A percentile compares a stretch with the other conserved stretches of the same genome.
Evolutionary conservation across 768 basidiomycete genomes (phyloP).

Genomic region (Ramaria sp.): DNA sequence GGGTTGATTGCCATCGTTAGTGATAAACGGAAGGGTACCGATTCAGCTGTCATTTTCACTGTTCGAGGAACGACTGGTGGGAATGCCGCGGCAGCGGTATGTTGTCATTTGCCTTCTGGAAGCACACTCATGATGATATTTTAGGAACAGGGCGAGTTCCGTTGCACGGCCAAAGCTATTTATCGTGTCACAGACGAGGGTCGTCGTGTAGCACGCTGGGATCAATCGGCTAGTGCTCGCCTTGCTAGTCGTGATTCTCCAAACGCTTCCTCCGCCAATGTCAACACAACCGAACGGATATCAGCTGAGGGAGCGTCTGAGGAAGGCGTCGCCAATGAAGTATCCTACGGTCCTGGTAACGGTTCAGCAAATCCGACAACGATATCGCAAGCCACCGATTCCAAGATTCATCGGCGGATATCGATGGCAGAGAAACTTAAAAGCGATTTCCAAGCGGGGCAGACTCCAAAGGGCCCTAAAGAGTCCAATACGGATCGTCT

Average conservation of each 20-base stretch:
- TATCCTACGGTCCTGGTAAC: slow-evolving; percentile 10
- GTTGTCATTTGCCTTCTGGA: slow-evolving; percentile 3
- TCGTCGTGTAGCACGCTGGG: slow-evolving; percentile 78
- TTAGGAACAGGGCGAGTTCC: slow-evolving; percentile 91
- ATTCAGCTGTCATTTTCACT: slow-evolving; percentile 88
- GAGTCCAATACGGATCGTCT: slow-evolving; percentile 91
- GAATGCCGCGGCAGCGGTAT: slow-evolving; percentile 8
- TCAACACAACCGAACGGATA: slow-evolving; percentile 40
- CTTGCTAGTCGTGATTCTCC: slow-evolving; percentile 44
- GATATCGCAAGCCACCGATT: slow-evolving; percentile 30
- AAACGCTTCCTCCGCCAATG: slow-evolving; percentile 52
- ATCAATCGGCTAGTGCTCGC: slow-evolving; percentile 26
- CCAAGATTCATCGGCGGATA: slow-evolving; percentile 69
- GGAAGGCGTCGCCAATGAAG: slow-evolving; percentile 14
- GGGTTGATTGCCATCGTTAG: slow-evolving; percentile 82
- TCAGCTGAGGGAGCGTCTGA: slow-evolving; percentile 37
- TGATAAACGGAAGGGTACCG: slow-evolving; percentile 85
- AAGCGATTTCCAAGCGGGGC: slow-evolving; percentile 38
- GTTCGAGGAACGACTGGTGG: slow-evolving; percentile 59
- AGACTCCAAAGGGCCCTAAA: slow-evolving; percentile 45
- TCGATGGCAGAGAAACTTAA: slow-evolving; percentile 70
- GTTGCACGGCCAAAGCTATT: slow-evolving; percentile 89
- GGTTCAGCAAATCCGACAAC: background rate
- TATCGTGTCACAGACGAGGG: slow-evolving; percentile 95
- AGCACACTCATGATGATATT: slow-evolving; percentile 12